Evolutionary conservation across 176 grass and related monocot genomes (phyloP), one percentile per base, ranked within the genome.

Genomic region (Puya raimondii): DNA sequence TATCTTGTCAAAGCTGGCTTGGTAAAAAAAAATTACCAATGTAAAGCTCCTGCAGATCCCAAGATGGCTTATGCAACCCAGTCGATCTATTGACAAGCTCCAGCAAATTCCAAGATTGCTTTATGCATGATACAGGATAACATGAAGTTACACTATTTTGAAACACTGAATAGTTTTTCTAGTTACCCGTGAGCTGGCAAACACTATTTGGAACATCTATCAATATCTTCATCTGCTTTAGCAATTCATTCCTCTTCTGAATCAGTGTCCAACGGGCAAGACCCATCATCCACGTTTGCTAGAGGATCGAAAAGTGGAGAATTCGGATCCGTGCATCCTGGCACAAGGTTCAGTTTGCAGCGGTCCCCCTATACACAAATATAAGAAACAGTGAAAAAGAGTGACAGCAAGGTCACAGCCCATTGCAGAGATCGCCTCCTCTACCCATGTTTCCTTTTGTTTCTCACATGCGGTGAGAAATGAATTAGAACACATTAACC

Each of bases 281-380:
- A 90, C 15, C 88, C 92, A 57, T 96, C 92, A 70, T 92, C 92
- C 2, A 96, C 81, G 20, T 48, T 53, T 48, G 92, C 92, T 12
- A 96, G 66, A 1, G 92, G 92, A 71, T 96, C 70, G 16, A 69
- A 96, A 27, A 83, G 15, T 67, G 80, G 84, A 2, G 92, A 96
- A 68, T 56, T 71, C 18, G 78, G 92, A 77, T 96, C 92, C 84
- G 73, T 96, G 81, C 92, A 96, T 10, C 92, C 92, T 15, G 56
- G 64, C 47, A 85, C 79, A 74, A 96, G 86, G 78, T 92, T 88
- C 71, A 96, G 79, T 75, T 96, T 96, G 81, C 92, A 96, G 57
- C 86, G 76, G 20, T 89, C 80, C 17, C 92, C 92, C 86, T 94
- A 68, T 64, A 20, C 10, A 23, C 2, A 64, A 33, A 7, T n/a